phyloP scores from a whole-genome alignment of 2,329 filamentous ascomycete species.

The Neoscytalidium dimidiatum region DNA sequence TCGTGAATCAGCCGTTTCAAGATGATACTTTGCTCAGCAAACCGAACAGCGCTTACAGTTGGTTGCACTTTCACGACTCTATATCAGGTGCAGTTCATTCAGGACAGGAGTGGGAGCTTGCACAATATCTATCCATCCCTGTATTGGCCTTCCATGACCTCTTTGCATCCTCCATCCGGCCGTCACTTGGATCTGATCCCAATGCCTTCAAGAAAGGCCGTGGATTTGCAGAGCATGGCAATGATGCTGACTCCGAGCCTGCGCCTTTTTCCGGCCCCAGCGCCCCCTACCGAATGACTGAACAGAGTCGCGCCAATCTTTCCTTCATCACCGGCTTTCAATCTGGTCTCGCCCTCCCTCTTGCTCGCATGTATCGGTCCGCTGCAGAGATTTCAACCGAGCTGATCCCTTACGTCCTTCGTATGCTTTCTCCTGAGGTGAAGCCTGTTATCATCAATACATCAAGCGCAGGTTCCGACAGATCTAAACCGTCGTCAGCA shows the following conservation, averaged over 20 bases:
- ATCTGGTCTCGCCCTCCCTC: slow-evolving; percentile 66
- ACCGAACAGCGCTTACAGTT: slow-evolving; percentile 84
- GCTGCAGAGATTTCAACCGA: slow-evolving; percentile 76
- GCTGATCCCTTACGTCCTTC: slow-evolving; percentile 79
- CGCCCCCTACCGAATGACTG: slow-evolving; percentile 79
- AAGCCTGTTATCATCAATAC: slow-evolving; percentile 87
- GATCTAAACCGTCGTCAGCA: slow-evolving; percentile 49
- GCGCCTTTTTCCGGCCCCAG: slow-evolving; percentile 76
- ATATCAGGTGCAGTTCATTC: slow-evolving; percentile 77
- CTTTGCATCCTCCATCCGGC: slow-evolving; percentile 68
- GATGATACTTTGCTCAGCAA: slow-evolving; percentile 91
- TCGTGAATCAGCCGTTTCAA: slow-evolving; percentile 85
- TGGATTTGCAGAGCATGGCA: neutral
- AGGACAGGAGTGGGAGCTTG: slow-evolving; percentile 92
- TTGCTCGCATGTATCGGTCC: slow-evolving; percentile 78
- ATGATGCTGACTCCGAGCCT: slow-evolving; percentile 42
- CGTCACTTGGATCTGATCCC: slow-evolving; percentile 49
- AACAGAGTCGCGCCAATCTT: slow-evolving; percentile 77
- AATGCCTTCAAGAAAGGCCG: slow-evolving; percentile 21
- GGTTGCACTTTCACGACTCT: slow-evolving; percentile 89
- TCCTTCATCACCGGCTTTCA: slow-evolving; percentile 74
- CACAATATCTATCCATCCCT: slow-evolving; percentile 82
- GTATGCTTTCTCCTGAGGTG: slow-evolving; percentile 84
- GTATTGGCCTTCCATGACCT: slow-evolving; percentile 88
- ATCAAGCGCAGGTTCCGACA: slow-evolving; percentile 48